Base-by-base conservation (phyloP, 2,329 filamentous ascomycete species). In the Amauroascus verrucosus region DNA sequence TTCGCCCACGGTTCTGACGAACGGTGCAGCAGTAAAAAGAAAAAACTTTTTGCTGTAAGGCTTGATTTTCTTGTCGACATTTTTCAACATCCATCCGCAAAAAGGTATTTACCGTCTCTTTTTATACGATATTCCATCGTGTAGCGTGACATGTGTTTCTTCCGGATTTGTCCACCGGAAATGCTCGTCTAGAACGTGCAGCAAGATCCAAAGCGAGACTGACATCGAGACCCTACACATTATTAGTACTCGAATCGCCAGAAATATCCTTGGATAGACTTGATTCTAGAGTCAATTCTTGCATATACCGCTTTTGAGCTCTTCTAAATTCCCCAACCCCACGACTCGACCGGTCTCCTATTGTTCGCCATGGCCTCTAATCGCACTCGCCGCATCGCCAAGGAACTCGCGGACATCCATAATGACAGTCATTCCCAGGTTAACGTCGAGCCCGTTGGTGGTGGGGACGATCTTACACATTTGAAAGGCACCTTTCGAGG, bases 401-500 rank as follows among this genome's bases (percentile, higher is more conserved):
- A 76, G 62, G 74, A 76, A 57, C 65, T 76, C 48, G 71, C 72
- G 30, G 73, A 76, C 60, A 73, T 76, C 52, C 69, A 70, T 40
- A 63, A 67, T 56, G 93, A 98, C 65, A 77, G 79, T 53, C 79
- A 81, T 57, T 94, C 88, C 18, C 84, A 87, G 56, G 87, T 97
- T 63, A 77, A 77, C 28, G 87, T 86, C 13, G 75, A 81, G 51
- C 77, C 83, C 0, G 72, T 82, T 54, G 77, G 74, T 28, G 72
- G 80, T 57, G 79, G 79, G 45, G 78, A 81, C 58, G 85, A 89
- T 69, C 74, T 97, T 54, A 88, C 84, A 54, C 86, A 91, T 64
- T 81, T 98, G 57, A 83, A 83, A 60, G 93, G 91, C 54, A 80
- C 82, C 54, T 93, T 98, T 67, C 78, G 78, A 35, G 93, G 88